Base-by-base conservation (phyloP, 768 basidiomycete genomes). In the Boletus subparvulus region DNA sequence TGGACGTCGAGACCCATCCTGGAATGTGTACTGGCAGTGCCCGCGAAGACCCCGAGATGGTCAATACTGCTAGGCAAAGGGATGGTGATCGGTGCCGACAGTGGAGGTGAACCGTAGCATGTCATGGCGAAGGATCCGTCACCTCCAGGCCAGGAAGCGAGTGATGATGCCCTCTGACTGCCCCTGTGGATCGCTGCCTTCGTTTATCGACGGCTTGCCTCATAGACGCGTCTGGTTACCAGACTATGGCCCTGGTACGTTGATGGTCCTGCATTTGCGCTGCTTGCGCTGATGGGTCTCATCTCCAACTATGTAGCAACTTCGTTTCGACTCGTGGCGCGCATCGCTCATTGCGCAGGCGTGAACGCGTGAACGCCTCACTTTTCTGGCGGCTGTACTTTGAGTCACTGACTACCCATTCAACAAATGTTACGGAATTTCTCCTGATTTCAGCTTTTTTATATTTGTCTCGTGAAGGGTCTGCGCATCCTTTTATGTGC, bases 41-140 rank as follows among this genome's bases (percentile, higher is more conserved):
- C 83, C 47, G 86, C 74, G 73, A 90, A 90, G 35, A 85, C 83
- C 65, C 86, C 81, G 24, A 67, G 59, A 14, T 63, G 64, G 39
- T 70, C 67, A 42, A 70, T 61, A 46, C 68, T 61, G 26, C 73
- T 70, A 47, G 77, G 73, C 48, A 77, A 71, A 28, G 28, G 28
- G 28, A 28, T 28, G 28, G 4, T 28, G 28, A 78, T 68, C 35
- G 77, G 67, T 44, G 77, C 70, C 17, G 78, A 73, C 12, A 78
- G 64, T 9, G 76, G 66, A 43, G 80, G 73, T 13, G 67, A 58
- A 24, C 63, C 41, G 17, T 67, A 64, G 53, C 60, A 67, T 60
- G 47, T 60, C 40, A 61, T 58, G 21, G 55, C 63, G 35, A 62
- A 63, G 14, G 63, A 51, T 33, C 52, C 28, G 6, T 66, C 62